These are phyloP conservation scores for Lanmaoa rubissima DNA, from an alignment of 768 basidiomycete genomes.

Conservation along the genomic window DNA sequence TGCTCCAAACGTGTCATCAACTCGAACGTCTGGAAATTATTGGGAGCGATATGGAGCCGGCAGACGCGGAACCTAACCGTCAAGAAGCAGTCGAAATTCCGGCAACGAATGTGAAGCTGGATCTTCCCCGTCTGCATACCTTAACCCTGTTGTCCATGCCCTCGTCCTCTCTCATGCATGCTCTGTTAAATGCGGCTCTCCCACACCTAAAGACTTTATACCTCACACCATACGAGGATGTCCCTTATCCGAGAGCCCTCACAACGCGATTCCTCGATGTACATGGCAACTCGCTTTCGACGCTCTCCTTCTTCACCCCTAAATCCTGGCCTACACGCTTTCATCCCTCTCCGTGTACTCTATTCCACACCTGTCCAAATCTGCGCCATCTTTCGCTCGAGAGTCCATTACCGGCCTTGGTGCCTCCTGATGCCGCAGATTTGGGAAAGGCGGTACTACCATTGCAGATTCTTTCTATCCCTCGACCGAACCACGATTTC, in stretches of 20 bases:
- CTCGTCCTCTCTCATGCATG: constrained; percentile 58
- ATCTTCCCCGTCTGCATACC: constrained; percentile 56
- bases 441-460: constrained; percentile 33
- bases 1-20: constrained; percentile 53
- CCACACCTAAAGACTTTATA: constrained; percentile 63
- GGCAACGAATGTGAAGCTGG: constrained; percentile 38
- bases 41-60: constrained; percentile 55
- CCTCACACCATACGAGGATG: constrained; percentile 72
- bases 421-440: constrained; percentile 25
- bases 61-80: constrained; percentile 41
- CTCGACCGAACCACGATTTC: constrained; percentile 64
- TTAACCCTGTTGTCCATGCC: constrained; percentile 67
- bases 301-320: constrained; percentile 65
- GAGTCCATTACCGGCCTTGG: constrained; percentile 57
- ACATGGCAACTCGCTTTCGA: constrained; percentile 58
- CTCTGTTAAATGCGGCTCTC: constrained; percentile 57
- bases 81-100: constrained; percentile 22
- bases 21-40: constrained; percentile 65
- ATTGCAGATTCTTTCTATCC: constrained; percentile 69
- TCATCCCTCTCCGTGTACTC: constrained; percentile 49
- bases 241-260: constrained; percentile 56
- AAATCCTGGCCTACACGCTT: constrained; percentile 65
- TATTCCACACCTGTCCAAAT: constrained; percentile 50
- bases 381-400: constrained; percentile 74
- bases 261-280: constrained; percentile 54